Conservation (phyloP, 805 yeast genomes). For the Pichia nakasei region DNA sequence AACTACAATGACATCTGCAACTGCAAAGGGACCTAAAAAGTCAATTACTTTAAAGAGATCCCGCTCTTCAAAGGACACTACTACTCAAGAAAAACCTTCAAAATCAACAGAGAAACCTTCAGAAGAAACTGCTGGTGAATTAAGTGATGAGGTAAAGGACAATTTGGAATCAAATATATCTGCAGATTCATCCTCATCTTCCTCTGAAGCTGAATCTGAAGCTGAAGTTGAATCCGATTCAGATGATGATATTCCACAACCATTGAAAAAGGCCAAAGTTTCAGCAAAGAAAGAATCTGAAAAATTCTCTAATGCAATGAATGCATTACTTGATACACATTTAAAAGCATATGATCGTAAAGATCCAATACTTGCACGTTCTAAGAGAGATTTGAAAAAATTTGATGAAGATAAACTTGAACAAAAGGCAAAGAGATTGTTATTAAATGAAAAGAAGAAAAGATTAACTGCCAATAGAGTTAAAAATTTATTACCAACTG, state of each 20-base stretch:
- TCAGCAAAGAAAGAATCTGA: constrained; percentile 62
- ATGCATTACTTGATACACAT: constrained; percentile 74
- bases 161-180: background rate
- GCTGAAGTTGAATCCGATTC: constrained; percentile 17
- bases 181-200: constrained; percentile 6
- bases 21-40: background rate
- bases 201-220: constrained; percentile 9
- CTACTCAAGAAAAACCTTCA: background rate
- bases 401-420: constrained; percentile 78
- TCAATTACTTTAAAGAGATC: background rate
- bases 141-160: background rate
- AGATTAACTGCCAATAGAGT: constrained; percentile 59
- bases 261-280: constrained; percentile 43
- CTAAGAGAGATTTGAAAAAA: constrained; percentile 59
- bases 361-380: constrained; percentile 86
- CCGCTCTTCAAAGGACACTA: background rate
- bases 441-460: constrained; percentile 64
- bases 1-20: background rate
- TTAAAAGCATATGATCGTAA: constrained; percentile 82
- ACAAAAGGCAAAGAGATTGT: constrained; percentile 64
- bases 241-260: constrained; percentile 27
- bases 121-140: too few species aligned
- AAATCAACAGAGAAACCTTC: background rate
- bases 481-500: constrained; percentile 55
- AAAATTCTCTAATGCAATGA: constrained; percentile 73